These are phyloP conservation scores for Diaporthe velutina DNA, from an alignment of 2,329 filamentous ascomycete species.

Conservation along the genomic window DNA sequence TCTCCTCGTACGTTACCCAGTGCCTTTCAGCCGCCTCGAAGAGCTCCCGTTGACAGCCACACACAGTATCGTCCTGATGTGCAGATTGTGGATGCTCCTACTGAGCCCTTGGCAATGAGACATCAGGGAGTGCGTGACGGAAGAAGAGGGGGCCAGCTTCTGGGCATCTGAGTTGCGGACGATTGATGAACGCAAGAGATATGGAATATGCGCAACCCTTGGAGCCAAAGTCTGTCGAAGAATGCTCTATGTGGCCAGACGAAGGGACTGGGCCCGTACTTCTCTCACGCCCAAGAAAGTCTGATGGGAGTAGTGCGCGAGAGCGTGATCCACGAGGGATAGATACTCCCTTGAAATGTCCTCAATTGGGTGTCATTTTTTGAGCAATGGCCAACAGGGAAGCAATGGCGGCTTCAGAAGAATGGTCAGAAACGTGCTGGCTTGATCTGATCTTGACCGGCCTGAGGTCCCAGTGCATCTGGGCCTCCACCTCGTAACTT, in stretches of 20 bases:
- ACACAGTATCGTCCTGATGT: conserved; percentile 7
- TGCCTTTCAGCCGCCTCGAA: neutral
- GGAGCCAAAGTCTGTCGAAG: neutral
- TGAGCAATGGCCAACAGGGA: neutral
- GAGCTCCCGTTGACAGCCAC: conserved; percentile 5
- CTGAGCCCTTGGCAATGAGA: neutral
- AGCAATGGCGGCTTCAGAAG: neutral
- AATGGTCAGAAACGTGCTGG: too few species aligned
- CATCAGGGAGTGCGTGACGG: neutral
- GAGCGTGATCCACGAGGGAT: neutral
- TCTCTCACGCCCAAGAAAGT: neutral
- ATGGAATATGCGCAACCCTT: neutral
- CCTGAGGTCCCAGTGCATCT: neutral
- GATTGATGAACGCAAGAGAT: neutral
- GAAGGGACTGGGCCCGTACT: neutral
- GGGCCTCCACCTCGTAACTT: neutral
- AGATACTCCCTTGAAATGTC: too few species aligned
- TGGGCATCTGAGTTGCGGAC: neutral
- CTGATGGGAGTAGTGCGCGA: neutral
- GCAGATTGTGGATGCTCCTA: neutral
- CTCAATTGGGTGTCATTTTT: neutral
- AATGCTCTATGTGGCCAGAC: neutral
- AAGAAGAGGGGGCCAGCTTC: neutral
- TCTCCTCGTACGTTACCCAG: conserved; percentile 8
- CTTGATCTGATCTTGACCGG: neutral